These are phyloP conservation scores for Pythium dissimile DNA, from an alignment of 352 stramenopile species.

Conservation along the genomic window DNA sequence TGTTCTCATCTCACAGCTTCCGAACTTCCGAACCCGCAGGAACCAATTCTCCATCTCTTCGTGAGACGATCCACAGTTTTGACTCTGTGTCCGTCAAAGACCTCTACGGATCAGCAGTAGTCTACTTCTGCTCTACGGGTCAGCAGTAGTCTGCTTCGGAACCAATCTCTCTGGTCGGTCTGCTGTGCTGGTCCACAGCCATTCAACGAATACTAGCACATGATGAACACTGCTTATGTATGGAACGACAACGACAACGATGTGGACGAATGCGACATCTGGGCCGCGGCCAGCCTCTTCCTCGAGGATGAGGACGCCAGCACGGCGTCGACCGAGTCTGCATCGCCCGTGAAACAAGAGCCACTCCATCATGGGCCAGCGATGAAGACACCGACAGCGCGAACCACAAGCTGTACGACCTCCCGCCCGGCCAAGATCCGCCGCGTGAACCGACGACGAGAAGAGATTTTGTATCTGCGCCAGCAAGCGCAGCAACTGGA, in stretches of 20 bases:
- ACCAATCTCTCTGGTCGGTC: too few relatives aligned
- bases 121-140: too few relatives aligned
- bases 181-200: conserved; percentile 7
- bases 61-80: too few relatives aligned
- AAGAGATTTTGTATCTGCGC: conserved; percentile 12
- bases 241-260: too few relatives aligned
- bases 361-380: too few relatives aligned
- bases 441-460: conserved; percentile 1
- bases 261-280: conserved; percentile 1
- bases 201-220: not conserved
- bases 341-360: not conserved
- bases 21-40: too few relatives aligned
- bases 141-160: too few relatives aligned
- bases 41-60: too few relatives aligned
- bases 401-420: not conserved
- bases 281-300: conserved; percentile 3
- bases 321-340: not conserved
- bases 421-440: not conserved
- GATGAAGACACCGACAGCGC: not conserved
- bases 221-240: too few relatives aligned
- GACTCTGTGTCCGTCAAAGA: too few relatives aligned
- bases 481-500: conserved; percentile 3
- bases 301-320: not conserved
- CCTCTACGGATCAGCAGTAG: too few relatives aligned
- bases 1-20: too few relatives aligned